These are phyloP conservation scores for Apodospora peruviana DNA, from an alignment of 495 filamentous ascomycete genomes.

Conservation along the genomic window DNA sequence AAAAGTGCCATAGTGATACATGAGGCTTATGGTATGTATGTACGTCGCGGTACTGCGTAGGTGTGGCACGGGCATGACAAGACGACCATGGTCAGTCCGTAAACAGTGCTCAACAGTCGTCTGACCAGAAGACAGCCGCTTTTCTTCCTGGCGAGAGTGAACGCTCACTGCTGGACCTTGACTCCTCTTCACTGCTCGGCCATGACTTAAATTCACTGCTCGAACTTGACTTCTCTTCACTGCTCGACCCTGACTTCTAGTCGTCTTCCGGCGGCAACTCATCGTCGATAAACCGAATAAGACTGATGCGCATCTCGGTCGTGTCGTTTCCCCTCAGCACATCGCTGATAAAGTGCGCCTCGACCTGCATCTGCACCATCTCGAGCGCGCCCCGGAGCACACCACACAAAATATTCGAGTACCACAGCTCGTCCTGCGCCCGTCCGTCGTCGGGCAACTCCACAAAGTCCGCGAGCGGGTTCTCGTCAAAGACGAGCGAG, in stretches of 20 bases:
- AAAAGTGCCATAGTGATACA: too few relatives aligned
- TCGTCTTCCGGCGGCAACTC: conserved; percentile 97
- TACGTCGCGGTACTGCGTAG: too few relatives aligned
- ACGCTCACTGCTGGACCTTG: too few relatives aligned
- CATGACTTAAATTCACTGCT: too few relatives aligned
- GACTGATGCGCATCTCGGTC: conserved; percentile 91
- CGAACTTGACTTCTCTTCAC: too few relatives aligned
- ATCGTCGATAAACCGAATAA: conserved; percentile 94
- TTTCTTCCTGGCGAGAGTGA: too few relatives aligned
- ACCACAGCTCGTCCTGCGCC: conserved; percentile 96
- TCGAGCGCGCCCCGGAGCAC: conserved; percentile 86
- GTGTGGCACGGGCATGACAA: too few relatives aligned
- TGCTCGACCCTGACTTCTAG: conserved; percentile 24
- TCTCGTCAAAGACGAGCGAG: conserved; percentile 93
- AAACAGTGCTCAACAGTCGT: too few relatives aligned
- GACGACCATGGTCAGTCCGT: too few relatives aligned
- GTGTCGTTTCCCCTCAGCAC: conserved; percentile 88
- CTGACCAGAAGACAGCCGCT: too few relatives aligned
- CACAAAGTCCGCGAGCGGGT: conserved; percentile 94
- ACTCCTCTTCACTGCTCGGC: background rate
- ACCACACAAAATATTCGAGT: conserved; percentile 93
- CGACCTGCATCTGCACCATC: conserved; percentile 99
- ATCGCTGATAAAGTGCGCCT: conserved; percentile 95
- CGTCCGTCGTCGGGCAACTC: conserved; percentile 94
- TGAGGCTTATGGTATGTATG: too few relatives aligned